A percentile compares a stretch with the other conserved stretches of the same genome.
These are phyloP conservation scores for Fusarium poae DNA, from an alignment of 2,329 filamentous ascomycete species.

Conservation along the genomic window DNA sequence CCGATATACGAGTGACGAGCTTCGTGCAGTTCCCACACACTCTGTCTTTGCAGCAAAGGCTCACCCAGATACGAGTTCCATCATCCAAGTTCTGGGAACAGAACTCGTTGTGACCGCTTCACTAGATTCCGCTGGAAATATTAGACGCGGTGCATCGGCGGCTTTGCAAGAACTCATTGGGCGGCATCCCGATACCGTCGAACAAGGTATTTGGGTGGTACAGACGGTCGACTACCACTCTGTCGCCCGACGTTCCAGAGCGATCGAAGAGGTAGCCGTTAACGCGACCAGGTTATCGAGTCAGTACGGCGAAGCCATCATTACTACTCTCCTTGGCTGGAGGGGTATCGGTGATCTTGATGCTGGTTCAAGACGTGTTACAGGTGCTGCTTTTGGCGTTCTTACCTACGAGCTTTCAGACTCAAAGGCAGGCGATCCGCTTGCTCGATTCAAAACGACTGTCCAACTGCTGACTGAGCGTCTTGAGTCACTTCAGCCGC, in stretches of 20 bases:
- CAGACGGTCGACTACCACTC: conserved; percentile 94
- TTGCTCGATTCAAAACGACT: conserved; percentile 51
- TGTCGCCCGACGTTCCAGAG: conserved; percentile 87
- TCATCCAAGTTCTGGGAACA: conserved; percentile 82
- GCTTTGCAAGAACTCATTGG: conserved; percentile 95
- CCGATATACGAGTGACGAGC: conserved; percentile 84
- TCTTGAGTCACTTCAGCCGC: conserved; percentile 60
- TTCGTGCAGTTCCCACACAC: conserved; percentile 71
- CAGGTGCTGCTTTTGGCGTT: conserved; percentile 76
- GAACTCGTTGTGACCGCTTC: conserved; percentile 86
- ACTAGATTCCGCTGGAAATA: conserved; percentile 92
- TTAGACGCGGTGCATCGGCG: conserved; percentile 90
- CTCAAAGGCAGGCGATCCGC: conserved; percentile 25
- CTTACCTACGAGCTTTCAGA: conserved; percentile 62
- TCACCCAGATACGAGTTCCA: conserved; percentile 57
- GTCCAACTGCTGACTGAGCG: conserved; percentile 59
- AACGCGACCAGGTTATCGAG: conserved; percentile 74
- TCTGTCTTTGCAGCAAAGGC: conserved; percentile 59
- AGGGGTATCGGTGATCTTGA: conserved; percentile 88
- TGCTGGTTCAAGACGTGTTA: conserved; percentile 76
- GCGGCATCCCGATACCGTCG: conserved; percentile 87
- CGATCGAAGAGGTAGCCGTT: conserved; percentile 81
- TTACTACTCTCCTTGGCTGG: conserved; percentile 83
- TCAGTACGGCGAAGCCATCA: conserved; percentile 77
- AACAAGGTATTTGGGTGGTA: conserved; percentile 85